Evolutionary conservation across 2,329 filamentous ascomycete species (phyloP).

Genomic region (Ceratocystis eucalypticola): DNA sequence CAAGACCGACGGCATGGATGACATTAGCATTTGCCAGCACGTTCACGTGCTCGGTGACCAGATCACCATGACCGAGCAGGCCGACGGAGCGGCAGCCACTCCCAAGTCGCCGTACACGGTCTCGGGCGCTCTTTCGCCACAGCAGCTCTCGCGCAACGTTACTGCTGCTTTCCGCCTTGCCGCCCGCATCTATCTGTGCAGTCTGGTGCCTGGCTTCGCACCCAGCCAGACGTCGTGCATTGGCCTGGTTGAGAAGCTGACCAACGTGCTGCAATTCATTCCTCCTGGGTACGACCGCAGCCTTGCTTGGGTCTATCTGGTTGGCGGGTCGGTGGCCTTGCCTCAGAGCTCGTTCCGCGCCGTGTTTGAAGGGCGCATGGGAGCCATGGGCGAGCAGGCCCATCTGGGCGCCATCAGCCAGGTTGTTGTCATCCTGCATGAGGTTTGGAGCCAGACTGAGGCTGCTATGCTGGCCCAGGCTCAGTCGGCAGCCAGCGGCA

Average conservation of each 20-base stretch:
- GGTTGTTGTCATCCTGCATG: conserved; percentile 61
- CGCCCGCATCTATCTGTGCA: conserved; percentile 93
- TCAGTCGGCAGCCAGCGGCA: conserved; percentile 26
- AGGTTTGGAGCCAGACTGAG: conserved; percentile 74
- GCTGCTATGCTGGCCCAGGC: conserved; percentile 30
- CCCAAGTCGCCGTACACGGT: conserved; percentile 36
- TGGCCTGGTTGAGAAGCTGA: conserved; percentile 65
- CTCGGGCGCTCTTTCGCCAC: conserved; percentile 64
- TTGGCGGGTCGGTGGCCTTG: conserved; percentile 67
- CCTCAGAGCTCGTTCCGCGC: conserved; percentile 60
- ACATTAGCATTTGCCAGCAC: conserved; percentile 76
- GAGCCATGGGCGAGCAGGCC: conserved; percentile 61
- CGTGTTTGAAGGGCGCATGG: conserved; percentile 63
- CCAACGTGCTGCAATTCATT: conserved; percentile 64
- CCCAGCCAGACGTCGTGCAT: conserved; percentile 60
- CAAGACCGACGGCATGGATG: conserved; percentile 69
- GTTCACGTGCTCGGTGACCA: conserved; percentile 78
- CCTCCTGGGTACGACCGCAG: conserved; percentile 83
- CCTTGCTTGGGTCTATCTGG: conserved; percentile 83
- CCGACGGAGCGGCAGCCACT: conserved; percentile 37
- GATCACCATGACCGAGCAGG: conserved; percentile 65
- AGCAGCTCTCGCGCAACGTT: conserved; percentile 76
- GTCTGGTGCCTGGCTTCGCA: conserved; percentile 77
- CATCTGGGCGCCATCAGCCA: conserved; percentile 76
- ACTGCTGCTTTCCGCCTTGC: conserved; percentile 82